Evolutionary conservation across 1,284 basidiomycete species (phyloP).

Genomic region (Dichomitus squalens): DNA sequence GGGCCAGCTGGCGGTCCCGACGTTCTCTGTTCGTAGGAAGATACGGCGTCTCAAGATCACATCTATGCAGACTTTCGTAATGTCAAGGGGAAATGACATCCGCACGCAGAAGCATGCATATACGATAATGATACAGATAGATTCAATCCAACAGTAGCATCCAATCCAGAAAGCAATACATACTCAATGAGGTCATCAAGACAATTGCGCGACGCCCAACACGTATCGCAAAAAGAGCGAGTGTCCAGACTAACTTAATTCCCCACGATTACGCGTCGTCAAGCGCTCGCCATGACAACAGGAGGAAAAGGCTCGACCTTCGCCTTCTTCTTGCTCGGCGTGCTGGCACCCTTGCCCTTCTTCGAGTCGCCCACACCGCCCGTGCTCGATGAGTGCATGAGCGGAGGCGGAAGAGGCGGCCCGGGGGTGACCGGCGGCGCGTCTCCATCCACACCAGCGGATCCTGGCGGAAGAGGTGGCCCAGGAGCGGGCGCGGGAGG

Average conservation of each 20-base stretch:
- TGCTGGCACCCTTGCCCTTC: slow-evolving; percentile 35
- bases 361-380: slow-evolving; percentile 23
- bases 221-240: not conserved
- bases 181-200: not conserved
- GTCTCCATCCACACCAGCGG: not conserved
- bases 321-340: slow-evolving; percentile 35
- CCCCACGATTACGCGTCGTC: slow-evolving; percentile 19
- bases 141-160: slow-evolving; percentile 11
- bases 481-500: slow-evolving; percentile 18
- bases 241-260: too few relatives aligned
- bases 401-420: slow-evolving; percentile 15
- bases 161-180: slow-evolving; percentile 10
- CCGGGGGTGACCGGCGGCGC: slow-evolving; percentile 6
- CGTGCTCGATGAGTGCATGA: slow-evolving; percentile 17
- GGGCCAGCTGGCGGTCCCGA: too few relatives aligned
- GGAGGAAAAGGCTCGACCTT: slow-evolving; percentile 43
- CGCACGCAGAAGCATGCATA: not conserved
- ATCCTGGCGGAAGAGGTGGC: not conserved
- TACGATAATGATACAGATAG: slow-evolving; percentile 26
- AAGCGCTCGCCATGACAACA: slow-evolving; percentile 57
- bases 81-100: too few relatives aligned
- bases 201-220: not conserved
- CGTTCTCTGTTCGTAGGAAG: too few relatives aligned
- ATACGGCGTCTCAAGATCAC: too few relatives aligned
- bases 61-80: too few relatives aligned